These are phyloP conservation scores for Thelephora ganbajun DNA, from an alignment of 768 basidiomycete species.

Conservation along the genomic window DNA sequence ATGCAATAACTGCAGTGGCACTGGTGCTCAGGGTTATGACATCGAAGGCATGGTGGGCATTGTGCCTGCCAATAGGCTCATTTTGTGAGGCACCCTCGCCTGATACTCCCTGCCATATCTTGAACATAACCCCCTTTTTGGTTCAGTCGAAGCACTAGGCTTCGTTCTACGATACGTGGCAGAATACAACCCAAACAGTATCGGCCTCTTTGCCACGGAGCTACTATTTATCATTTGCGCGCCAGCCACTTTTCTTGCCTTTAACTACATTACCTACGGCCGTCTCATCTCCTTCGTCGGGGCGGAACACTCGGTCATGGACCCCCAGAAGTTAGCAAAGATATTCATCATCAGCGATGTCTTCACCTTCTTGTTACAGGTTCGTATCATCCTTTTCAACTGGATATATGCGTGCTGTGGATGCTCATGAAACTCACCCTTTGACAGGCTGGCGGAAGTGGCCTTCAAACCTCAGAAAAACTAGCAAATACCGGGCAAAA, in stretches of 20 bases:
- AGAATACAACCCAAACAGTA: background rate
- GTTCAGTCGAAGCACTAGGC: background rate
- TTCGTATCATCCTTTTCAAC: conserved; percentile 5
- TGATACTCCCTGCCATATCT: background rate
- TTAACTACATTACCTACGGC: conserved; percentile 21
- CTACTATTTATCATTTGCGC: conserved; percentile 13
- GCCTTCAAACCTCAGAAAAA: conserved; percentile 28
- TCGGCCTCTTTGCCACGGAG: background rate
- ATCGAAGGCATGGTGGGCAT: background rate
- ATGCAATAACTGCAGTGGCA: background rate
- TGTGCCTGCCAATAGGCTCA: background rate
- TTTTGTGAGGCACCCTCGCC: background rate
- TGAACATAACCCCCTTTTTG: background rate
- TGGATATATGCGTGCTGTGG: background rate
- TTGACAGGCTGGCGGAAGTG: conserved; percentile 32
- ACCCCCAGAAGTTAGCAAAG: conserved; percentile 33
- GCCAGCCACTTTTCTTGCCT: conserved; percentile 19
- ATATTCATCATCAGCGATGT: conserved; percentile 53
- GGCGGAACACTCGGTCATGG: conserved; percentile 34
- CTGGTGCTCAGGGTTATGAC: background rate
- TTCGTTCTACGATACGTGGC: background rate
- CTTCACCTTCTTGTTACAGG: conserved; percentile 54
- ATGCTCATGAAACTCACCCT: background rate
- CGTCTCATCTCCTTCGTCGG: conserved; percentile 11
- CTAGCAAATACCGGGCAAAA: conserved; percentile 5